Evolutionary conservation across 2,329 filamentous ascomycete species (phyloP), one percentile per base, ranked within the genome.

Genomic region (Teratosphaeria epicoccoides): DNA sequence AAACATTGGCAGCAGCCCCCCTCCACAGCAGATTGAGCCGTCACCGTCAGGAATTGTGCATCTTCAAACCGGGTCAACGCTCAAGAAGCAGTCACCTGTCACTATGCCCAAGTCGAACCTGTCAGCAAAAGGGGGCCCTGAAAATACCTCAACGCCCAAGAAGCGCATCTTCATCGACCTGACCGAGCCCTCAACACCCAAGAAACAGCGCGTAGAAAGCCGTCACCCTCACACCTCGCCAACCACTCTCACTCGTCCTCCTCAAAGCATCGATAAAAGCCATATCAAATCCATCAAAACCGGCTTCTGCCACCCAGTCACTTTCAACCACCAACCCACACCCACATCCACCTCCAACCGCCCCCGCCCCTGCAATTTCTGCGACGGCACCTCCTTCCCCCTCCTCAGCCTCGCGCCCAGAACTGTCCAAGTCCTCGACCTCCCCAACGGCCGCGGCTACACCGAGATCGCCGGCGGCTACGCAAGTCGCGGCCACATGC

Each of bases 341-440:
- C 6, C 26, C 6, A 40, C 17, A 6, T 5, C 26, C 6, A 56
- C 61, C 11, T 26, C 46, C 29, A 14, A 40, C 12, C 24, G 22
- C 24, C 24, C 46, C 3, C 50, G 61, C 1, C 58, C 63, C 1
- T 75, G 73, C 55, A 57, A 71, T 53, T 75, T 70, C 65, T 76
- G 72, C 54, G 49, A 56, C 4, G 60, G 66, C 33, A 61, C 67
- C 28, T 52, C 59, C 1, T 70, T 70, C 37, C 65, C 68, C 2
- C 57, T 74, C 14, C 53, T 69, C 7, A 70, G 72, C 6, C 62
- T 70, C 1, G 60, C 50, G 49, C 45, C 52, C 28, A 50, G 58
- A 24, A 49, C 57, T 11, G 62, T 67, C 1, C 57, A 65, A 51
- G 61, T 71, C 17, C 56, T 64, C 17, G 60, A 68, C 17, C 60